A percentile compares a stretch with the other conserved stretches of the same genome.
Conservation (phyloP, 2,329 filamentous ascomycete genomes). For the Cordyceps pruinosa region DNA sequence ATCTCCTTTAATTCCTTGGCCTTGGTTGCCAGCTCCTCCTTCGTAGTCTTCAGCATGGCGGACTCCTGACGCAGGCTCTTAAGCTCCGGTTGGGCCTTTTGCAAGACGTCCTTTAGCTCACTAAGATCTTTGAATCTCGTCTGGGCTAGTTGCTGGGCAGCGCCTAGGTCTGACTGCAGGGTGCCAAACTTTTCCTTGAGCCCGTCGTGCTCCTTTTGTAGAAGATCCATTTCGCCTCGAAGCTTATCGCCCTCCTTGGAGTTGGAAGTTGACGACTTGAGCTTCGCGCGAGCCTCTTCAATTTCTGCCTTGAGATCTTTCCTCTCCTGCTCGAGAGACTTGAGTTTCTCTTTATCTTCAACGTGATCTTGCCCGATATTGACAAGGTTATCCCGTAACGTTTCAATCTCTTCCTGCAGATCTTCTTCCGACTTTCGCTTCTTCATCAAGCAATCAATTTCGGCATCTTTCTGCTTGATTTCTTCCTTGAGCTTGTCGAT, state of each 20-base stretch:
- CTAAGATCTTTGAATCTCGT: constrained; percentile 82
- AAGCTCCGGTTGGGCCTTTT: constrained; percentile 82
- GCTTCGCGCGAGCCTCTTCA: constrained; percentile 62
- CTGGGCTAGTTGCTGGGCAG: constrained; percentile 79
- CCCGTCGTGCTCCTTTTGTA: constrained; percentile 54
- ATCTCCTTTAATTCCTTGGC: constrained; percentile 61
- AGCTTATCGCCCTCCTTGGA: constrained; percentile 46
- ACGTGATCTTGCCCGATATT: constrained; percentile 78
- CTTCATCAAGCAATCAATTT: constrained; percentile 63
- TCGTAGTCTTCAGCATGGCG: constrained; percentile 62
- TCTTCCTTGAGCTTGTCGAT: constrained; percentile 45
- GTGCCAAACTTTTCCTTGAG: constrained; percentile 62
- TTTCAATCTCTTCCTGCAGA: constrained; percentile 78
- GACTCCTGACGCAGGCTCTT: constrained; percentile 72
- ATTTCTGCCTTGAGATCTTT: constrained; percentile 55
- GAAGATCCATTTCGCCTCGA: constrained; percentile 50
- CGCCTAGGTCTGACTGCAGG: constrained; percentile 75
- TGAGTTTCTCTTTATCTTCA: constrained; percentile 69
- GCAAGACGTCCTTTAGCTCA: constrained; percentile 69
- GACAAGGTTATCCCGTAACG: constrained; percentile 70
- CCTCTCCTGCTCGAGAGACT: constrained; percentile 66
- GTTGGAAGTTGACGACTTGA: constrained; percentile 35
- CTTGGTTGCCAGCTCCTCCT: constrained; percentile 61
- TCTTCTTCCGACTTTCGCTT: constrained; percentile 71
- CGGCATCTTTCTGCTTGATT: constrained; percentile 58